Conservation (phyloP, 1,284 basidiomycete species). For the Inonotus obliquus region DNA sequence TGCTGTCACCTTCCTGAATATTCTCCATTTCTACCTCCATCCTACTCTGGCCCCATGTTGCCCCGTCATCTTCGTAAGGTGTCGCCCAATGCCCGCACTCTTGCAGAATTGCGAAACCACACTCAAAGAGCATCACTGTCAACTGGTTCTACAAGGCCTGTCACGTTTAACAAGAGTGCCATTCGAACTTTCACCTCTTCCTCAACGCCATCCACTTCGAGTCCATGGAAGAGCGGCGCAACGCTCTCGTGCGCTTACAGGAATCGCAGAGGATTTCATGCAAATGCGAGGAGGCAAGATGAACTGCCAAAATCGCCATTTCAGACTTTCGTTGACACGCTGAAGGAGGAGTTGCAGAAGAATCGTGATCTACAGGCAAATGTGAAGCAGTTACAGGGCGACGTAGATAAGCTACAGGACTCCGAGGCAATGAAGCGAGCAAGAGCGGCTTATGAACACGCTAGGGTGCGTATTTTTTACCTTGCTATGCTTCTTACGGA, state of each 20-base stretch:
- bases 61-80: conserved; percentile 15
- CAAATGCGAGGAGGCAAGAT: conserved; percentile 54
- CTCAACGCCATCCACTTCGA: background rate
- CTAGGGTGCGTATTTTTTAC: conserved; percentile 59
- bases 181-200: background rate
- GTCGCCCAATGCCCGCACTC: background rate
- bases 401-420: conserved; percentile 96
- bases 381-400: conserved; percentile 94
- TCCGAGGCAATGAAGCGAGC: conserved; percentile 95
- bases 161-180: background rate
- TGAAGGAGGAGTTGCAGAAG: conserved; percentile 90
- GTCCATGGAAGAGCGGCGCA: background rate
- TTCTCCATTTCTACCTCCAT: background rate
- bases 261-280: conserved; percentile 47
- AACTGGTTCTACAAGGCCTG: background rate
- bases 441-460: conserved; percentile 87
- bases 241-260: background rate
- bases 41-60: conserved; percentile 7
- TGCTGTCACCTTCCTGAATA: background rate
- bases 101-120: background rate
- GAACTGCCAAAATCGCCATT: conserved; percentile 89
- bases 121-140: background rate
- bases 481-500: conserved; percentile 4
- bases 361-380: conserved; percentile 94
- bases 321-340: conserved; percentile 92